phyloP scores from a whole-genome alignment of 23 red algal species.

The Cyanidioschyzon merolae region DNA sequence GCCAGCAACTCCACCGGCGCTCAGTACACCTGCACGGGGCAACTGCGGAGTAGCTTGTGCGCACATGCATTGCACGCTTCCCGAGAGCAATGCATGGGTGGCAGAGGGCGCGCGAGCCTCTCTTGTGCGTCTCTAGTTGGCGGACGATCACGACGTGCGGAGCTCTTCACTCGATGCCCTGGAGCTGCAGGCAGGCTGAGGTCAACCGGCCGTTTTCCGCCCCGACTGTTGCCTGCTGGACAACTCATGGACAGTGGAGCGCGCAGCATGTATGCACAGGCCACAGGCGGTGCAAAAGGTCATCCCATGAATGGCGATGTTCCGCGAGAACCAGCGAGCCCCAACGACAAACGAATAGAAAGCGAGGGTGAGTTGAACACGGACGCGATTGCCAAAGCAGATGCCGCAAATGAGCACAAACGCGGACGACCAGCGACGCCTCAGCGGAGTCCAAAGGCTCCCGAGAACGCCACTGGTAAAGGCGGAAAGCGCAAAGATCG shows the following conservation, averaged over 20 bases:
- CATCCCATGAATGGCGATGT: not conserved
- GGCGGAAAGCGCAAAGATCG: not conserved
- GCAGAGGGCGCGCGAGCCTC: too few species aligned
- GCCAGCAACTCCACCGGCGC: too few species aligned
- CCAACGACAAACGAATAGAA: not conserved
- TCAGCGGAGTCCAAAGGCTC: not conserved
- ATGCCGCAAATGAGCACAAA: not conserved
- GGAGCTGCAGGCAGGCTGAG: too few species aligned
- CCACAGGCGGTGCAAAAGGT: not conserved
- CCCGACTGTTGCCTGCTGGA: too few species aligned
- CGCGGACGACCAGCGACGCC: not conserved
- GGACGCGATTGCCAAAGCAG: not conserved
- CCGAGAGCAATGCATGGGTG: too few species aligned
- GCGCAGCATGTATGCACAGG: not conserved
- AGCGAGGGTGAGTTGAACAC: not conserved
- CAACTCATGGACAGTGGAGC: not conserved
- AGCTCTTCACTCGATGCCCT: too few species aligned
- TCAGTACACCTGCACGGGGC: too few species aligned
- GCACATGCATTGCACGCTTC: too few species aligned
- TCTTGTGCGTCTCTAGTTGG: too few species aligned
- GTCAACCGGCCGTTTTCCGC: too few species aligned
- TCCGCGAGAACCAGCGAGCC: not conserved
- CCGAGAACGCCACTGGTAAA: not conserved
- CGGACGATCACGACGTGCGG: too few species aligned
- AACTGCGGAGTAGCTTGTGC: too few species aligned